Evolutionary conservation across 2,329 filamentous ascomycete species (phyloP).

Genomic region (Tolypocladium amazonense): DNA sequence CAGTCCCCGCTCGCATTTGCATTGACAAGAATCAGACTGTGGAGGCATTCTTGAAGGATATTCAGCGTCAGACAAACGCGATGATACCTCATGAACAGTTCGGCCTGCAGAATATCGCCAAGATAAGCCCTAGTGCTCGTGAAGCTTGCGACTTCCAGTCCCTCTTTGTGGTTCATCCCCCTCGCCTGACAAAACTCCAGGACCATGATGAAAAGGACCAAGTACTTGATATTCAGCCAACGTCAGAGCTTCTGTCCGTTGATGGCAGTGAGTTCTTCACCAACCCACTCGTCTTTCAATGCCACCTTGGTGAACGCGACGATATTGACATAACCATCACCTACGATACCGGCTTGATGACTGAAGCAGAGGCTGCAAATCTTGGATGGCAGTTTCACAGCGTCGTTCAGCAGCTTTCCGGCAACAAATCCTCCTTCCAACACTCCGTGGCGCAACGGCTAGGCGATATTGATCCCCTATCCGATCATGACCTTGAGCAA

Average conservation of each 20-base stretch:
- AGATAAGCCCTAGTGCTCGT: neutral
- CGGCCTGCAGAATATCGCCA: neutral
- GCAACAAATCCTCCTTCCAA: neutral
- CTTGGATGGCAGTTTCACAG: neutral
- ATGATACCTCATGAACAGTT: neutral
- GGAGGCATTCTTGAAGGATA: neutral
- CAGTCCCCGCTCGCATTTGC: constrained; percentile 37
- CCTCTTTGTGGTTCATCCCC: neutral
- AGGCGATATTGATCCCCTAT: neutral
- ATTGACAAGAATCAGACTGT: neutral
- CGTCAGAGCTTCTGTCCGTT: neutral
- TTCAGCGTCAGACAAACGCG: neutral
- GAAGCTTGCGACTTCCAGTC: neutral
- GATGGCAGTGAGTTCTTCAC: neutral
- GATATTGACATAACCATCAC: neutral
- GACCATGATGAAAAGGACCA: neutral
- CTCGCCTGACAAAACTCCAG: neutral
- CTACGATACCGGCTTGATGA: neutral
- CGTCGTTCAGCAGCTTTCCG: neutral
- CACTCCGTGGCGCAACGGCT: neutral
- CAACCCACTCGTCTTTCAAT: neutral
- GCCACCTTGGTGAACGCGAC: neutral
- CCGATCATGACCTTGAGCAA: neutral
- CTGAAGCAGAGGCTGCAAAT: neutral
- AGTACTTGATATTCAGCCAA: neutral